Percentiles rank a stretch among this genome's conserved stretches.
phyloP scores from a whole-genome alignment of 306 rosid species.

The Gynostemma pentaphyllum region DNA sequence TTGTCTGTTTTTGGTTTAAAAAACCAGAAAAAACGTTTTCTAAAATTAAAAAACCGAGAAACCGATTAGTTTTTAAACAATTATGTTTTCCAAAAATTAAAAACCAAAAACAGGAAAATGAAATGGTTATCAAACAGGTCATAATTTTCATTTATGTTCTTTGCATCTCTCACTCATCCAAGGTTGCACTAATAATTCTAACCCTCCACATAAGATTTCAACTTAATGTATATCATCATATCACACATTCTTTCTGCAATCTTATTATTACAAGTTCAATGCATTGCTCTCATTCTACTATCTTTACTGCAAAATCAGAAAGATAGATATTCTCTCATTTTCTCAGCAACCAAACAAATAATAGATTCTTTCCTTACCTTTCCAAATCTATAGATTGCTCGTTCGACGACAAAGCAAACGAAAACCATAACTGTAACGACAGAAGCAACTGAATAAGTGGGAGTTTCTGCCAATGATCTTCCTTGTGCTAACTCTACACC shows the following conservation, averaged over 20 bases:
- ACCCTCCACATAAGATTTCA: not conserved
- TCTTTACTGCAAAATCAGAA: not conserved
- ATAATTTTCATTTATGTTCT: not conserved
- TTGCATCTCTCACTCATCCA: not conserved
- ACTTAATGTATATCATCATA: not conserved
- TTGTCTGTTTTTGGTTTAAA: no score
- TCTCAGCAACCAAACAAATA: constrained; percentile 4
- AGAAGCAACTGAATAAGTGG: constrained; percentile 91
- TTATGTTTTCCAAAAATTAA: no score
- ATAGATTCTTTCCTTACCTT: constrained; percentile 30
- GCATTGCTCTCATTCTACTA: not conserved
- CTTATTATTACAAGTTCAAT: not conserved
- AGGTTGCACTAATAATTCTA: not conserved
- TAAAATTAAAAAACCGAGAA: no score
- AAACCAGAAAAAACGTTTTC: no score
- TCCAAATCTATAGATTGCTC: constrained; percentile 72
- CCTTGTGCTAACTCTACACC: constrained; percentile 28
- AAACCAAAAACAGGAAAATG: no score
- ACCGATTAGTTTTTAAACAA: no score
- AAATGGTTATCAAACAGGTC: no score
- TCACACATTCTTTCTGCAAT: no score
- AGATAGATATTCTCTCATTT: not conserved
- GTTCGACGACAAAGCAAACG: constrained; percentile 64
- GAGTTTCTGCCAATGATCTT: constrained; percentile 85
- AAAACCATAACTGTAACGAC: constrained; percentile 84